Evolutionary conservation across 257 asterid species (phyloP).

Genomic region (Penstemon newberryi): DNA sequence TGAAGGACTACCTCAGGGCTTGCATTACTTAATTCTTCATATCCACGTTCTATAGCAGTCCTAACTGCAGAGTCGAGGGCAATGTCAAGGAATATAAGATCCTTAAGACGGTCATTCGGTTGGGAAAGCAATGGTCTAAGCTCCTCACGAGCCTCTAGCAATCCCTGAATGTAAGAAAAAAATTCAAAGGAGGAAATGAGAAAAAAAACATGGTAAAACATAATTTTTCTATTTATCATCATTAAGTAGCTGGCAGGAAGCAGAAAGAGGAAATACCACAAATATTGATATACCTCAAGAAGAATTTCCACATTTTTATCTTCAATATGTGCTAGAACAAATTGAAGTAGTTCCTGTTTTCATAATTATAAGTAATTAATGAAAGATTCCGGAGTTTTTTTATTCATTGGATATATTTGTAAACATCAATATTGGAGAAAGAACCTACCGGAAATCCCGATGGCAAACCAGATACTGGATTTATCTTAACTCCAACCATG

Average conservation of each 20-base stretch:
- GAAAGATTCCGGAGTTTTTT: slow-evolving; percentile 12
- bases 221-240: slow-evolving; percentile 9
- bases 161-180: slow-evolving; percentile 54
- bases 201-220: slow-evolving; percentile 17
- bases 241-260: background rate
- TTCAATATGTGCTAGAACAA: slow-evolving; percentile 73
- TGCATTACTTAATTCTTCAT: slow-evolving; percentile 77
- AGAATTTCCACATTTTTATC: slow-evolving; percentile 88
- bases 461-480: slow-evolving; percentile 96
- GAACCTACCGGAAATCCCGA: slow-evolving; percentile 76
- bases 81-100: slow-evolving; percentile 87
- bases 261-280: slow-evolving; percentile 19
- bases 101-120: slow-evolving; percentile 82
- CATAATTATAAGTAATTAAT: slow-evolving; percentile 26
- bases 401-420: background rate
- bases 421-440: slow-evolving; percentile 21
- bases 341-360: slow-evolving; percentile 80
- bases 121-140: slow-evolving; percentile 82
- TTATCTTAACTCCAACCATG: slow-evolving; percentile 96
- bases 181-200: background rate
- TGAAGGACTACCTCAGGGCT: slow-evolving; percentile 68
- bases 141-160: slow-evolving; percentile 97
- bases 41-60: slow-evolving; percentile 96
- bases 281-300: slow-evolving; percentile 70
- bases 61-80: slow-evolving; percentile 96